Conservation (phyloP, 306 rosid genomes). For the Purshia tridentata region DNA sequence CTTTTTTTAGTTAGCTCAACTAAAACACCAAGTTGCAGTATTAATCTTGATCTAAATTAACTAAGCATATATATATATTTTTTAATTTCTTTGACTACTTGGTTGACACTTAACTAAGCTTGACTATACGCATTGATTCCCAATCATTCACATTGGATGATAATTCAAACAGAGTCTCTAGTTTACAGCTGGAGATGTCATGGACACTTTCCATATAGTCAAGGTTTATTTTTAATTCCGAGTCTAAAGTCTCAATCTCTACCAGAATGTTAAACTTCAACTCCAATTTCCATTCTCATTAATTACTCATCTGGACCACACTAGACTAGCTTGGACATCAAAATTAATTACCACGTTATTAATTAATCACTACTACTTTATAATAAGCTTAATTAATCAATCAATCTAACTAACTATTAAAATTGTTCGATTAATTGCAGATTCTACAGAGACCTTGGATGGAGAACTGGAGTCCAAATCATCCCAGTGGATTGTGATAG, state of each 20-base stretch:
- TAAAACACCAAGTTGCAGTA: neutral
- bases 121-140: neutral
- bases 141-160: neutral
- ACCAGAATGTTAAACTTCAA: neutral
- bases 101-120: neutral
- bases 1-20: neutral
- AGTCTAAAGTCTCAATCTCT: neutral
- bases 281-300: neutral
- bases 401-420: neutral
- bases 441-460: conserved; percentile 65
- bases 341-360: too few species aligned
- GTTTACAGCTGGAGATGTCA: conserved; percentile 22
- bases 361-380: too few species aligned
- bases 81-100: neutral
- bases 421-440: conserved; percentile 32
- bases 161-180: conserved; percentile 5
- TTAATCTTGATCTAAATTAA: too few species aligned
- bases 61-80: too few species aligned
- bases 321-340: too few species aligned
- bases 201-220: conserved; percentile 15
- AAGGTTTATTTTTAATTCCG: conserved; percentile 2
- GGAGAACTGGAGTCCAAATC: conserved; percentile 72
- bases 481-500: conserved; percentile 67
- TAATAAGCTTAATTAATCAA: neutral
- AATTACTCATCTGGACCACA: neutral